Evolutionary conservation across 2,329 filamentous ascomycete species (phyloP).

Genomic region (Penicillium thymicola): DNA sequence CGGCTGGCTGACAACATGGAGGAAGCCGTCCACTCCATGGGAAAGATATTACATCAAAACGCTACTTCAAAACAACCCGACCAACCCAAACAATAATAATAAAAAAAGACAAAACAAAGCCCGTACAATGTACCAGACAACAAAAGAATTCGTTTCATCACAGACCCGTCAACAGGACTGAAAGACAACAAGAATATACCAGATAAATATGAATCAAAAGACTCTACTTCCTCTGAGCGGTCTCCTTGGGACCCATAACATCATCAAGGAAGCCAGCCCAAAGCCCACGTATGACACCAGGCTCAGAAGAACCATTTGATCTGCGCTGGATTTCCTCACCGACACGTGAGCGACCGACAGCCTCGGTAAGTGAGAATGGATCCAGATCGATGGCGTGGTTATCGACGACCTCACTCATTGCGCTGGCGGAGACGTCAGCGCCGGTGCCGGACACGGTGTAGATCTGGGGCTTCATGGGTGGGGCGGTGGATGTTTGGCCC

Average conservation of each 20-base stretch:
- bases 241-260: slow-evolving; percentile 35
- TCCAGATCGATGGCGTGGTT: slow-evolving; percentile 55
- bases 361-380: slow-evolving; percentile 54
- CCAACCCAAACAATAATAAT: slow-evolving; percentile 1
- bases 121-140: not conserved
- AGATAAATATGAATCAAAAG: not conserved
- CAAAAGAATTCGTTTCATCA: slow-evolving; percentile 1
- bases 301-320: slow-evolving; percentile 31
- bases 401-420: slow-evolving; percentile 59
- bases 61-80: slow-evolving; percentile 12
- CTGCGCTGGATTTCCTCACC: slow-evolving; percentile 37
- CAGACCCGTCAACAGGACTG: slow-evolving; percentile 12
- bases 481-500: slow-evolving; percentile 16
- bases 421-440: slow-evolving; percentile 48
- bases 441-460: slow-evolving; percentile 48
- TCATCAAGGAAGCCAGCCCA: slow-evolving; percentile 40
- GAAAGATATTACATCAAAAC: slow-evolving; percentile 21
- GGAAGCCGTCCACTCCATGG: slow-evolving; percentile 2
- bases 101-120: slow-evolving; percentile 1
- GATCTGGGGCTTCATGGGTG: slow-evolving; percentile 56
- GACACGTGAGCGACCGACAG: slow-evolving; percentile 41
- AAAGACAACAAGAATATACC: not conserved
- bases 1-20: not conserved
- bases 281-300: slow-evolving; percentile 33
- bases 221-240: slow-evolving; percentile 18